A percentile compares a stretch with the other conserved stretches of the same genome.
phyloP scores from a whole-genome alignment of 495 filamentous ascomycete species.

The Thermochaetoides thermophila region DNA sequence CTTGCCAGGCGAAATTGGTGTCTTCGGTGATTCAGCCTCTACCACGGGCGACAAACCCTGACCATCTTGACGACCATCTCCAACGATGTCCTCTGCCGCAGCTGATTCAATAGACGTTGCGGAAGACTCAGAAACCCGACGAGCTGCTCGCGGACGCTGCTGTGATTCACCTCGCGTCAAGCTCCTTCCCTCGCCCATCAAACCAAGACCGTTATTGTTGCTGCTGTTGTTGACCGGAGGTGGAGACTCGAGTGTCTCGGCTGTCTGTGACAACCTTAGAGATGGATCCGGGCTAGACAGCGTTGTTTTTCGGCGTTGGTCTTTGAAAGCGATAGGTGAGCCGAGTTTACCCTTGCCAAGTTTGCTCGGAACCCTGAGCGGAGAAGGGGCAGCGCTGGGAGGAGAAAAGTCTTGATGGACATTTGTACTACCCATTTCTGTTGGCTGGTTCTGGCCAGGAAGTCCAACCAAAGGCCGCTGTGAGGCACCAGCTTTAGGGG shows the following conservation, averaged over 20 bases:
- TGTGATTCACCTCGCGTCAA: too few relatives aligned
- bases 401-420: too few relatives aligned
- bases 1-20: conserved; percentile 16
- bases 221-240: background rate
- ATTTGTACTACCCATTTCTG: too few relatives aligned
- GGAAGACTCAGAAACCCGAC: conserved; percentile 13
- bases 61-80: too few relatives aligned
- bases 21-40: conserved; percentile 26
- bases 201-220: conserved; percentile 5
- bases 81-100: conserved; percentile 9
- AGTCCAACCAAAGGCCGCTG: too few relatives aligned
- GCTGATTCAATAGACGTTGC: conserved; percentile 18
- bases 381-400: conserved; percentile 7
- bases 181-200: conserved; percentile 9
- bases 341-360: conserved; percentile 8
- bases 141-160: too few relatives aligned
- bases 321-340: conserved; percentile 16
- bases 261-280: conserved; percentile 1
- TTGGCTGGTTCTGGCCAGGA: too few relatives aligned
- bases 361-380: conserved; percentile 12
- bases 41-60: conserved; percentile 31
- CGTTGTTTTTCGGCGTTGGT: conserved; percentile 6
- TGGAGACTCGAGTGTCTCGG: conserved; percentile 1
- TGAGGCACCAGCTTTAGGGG: too few relatives aligned
- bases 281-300: conserved; percentile 2